phyloP scores from a whole-genome alignment of 148 eudicot species.

The Selenicereus undatus region DNA sequence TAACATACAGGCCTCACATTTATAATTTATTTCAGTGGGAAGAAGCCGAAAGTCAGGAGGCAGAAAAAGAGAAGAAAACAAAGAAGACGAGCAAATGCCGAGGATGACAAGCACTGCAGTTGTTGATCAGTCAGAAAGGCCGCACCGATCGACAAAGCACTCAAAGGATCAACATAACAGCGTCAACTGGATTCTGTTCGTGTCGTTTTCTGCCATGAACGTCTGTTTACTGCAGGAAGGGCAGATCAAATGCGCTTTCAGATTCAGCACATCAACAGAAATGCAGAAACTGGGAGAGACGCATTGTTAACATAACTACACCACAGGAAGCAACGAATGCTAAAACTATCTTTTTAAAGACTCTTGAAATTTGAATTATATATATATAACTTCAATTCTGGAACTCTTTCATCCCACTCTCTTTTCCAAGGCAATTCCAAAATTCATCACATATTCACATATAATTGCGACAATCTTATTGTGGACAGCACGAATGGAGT shows the following conservation, averaged over 20 bases:
- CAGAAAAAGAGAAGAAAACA: neutral
- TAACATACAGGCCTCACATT: slow-evolving; percentile 21
- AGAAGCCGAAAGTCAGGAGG: neutral
- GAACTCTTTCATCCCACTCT: neutral
- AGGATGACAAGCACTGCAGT: neutral
- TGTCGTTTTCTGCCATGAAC: slow-evolving; percentile 3
- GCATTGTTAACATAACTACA: neutral
- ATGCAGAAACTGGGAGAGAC: neutral
- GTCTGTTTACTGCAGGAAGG: slow-evolving; percentile 12
- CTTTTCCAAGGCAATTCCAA: neutral
- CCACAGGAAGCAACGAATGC: too few relatives aligned
- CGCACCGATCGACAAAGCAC: neutral
- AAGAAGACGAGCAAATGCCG: slow-evolving; percentile 9
- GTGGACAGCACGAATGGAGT: neutral
- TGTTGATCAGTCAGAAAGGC: neutral
- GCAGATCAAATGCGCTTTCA: neutral
- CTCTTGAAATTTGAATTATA: too few relatives aligned
- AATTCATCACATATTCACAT: neutral
- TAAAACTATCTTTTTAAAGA: too few relatives aligned
- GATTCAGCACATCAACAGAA: neutral
- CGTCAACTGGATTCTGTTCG: neutral
- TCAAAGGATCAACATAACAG: neutral
- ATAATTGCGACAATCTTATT: too few relatives aligned
- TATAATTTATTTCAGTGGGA: slow-evolving; percentile 25
- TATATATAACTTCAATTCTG: neutral